Evolutionary conservation across 768 basidiomycete genomes (phyloP).

Genomic region (Russula sp.): DNA sequence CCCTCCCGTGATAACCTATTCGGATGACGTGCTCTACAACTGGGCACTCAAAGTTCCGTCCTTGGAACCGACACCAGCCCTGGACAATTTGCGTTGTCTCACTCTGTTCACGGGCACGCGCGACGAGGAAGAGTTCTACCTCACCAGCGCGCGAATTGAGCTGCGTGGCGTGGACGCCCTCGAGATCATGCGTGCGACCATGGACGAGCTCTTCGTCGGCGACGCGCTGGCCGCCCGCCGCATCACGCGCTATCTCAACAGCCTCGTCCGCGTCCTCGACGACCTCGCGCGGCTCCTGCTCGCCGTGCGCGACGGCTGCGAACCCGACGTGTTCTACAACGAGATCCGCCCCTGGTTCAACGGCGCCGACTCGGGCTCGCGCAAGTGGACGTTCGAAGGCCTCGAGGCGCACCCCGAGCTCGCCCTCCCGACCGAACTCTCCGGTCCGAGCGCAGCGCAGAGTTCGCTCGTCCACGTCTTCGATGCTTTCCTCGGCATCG

Average conservation of each 20-base stretch:
- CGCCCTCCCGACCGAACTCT: slow-evolving; percentile 34
- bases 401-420: slow-evolving; percentile 30
- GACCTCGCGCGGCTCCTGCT: slow-evolving; percentile 55
- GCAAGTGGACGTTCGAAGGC: slow-evolving; percentile 41
- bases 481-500: slow-evolving; percentile 47
- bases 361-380: slow-evolving; percentile 40
- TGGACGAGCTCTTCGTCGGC: slow-evolving; percentile 83
- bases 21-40: slow-evolving; percentile 89
- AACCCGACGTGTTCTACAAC: slow-evolving; percentile 57
- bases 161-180: slow-evolving; percentile 78
- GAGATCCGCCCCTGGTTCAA: slow-evolving; percentile 57
- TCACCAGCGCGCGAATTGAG: slow-evolving; percentile 81
- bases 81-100: slow-evolving; percentile 54
- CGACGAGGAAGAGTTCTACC: slow-evolving; percentile 85
- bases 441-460: slow-evolving; percentile 56
- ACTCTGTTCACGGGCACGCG: slow-evolving; percentile 70
- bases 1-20: slow-evolving; percentile 85
- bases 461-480: slow-evolving; percentile 51
- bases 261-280: slow-evolving; percentile 58
- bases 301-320: slow-evolving; percentile 59
- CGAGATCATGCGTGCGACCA: slow-evolving; percentile 73
- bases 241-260: slow-evolving; percentile 51
- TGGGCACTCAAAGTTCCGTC: slow-evolving; percentile 36
- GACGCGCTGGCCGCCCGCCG: slow-evolving; percentile 42
- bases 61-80: slow-evolving; percentile 31